Conservation (phyloP, 345 rosid genomes). For the Dovyalis caffra region DNA sequence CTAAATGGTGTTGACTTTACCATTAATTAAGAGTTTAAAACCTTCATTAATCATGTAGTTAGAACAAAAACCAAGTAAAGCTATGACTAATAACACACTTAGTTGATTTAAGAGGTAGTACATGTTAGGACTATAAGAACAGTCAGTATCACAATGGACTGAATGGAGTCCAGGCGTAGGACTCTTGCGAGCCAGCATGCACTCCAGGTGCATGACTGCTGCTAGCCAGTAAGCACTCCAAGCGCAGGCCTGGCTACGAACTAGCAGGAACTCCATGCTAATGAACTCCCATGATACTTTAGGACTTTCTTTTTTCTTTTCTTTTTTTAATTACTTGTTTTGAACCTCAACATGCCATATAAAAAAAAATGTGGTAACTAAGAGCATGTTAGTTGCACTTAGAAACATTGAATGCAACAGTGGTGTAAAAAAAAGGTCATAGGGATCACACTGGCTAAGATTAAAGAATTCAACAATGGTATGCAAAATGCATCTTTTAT, state of each 20-base stretch:
- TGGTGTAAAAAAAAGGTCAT: neutral
- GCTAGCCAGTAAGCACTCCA: too few species aligned
- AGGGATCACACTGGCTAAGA: neutral
- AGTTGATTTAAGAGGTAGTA: neutral
- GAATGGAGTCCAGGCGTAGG: too few species aligned
- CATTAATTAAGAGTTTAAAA: neutral
- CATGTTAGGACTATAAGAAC: too few species aligned
- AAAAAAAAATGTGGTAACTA: neutral
- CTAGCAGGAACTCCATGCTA: too few species aligned
- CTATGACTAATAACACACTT: neutral
- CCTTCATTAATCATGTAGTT: neutral
- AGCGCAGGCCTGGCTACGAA: too few species aligned
- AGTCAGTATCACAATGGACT: too few species aligned
- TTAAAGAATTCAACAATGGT: neutral
- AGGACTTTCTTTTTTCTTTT: neutral
- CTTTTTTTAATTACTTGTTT: neutral
- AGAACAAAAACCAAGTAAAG: neutral
- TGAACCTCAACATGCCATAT: slow-evolving; percentile 1
- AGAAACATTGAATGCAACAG: slow-evolving; percentile 1
- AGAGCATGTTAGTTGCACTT: slow-evolving; percentile 14
- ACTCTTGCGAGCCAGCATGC: too few species aligned
- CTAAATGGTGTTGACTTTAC: neutral
- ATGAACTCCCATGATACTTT: neutral
- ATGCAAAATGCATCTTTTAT: neutral
- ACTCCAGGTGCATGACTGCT: too few species aligned